phyloP scores from a whole-genome alignment of 768 basidiomycete species.

The Rhodotorula kratochvilovae region DNA sequence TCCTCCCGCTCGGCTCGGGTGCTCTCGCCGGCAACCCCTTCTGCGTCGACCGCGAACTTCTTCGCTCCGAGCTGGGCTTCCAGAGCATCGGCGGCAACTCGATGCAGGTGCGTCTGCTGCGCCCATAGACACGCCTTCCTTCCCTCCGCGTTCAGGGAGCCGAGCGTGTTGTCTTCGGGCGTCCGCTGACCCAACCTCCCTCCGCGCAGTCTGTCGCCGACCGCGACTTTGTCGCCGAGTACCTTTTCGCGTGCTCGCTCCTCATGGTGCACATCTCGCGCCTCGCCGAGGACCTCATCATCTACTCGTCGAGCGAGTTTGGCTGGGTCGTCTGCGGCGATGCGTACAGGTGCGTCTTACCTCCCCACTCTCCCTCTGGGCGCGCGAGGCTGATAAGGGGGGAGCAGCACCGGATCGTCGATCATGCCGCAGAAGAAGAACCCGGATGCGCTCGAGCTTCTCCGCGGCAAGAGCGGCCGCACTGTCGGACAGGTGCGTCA shows the following conservation, averaged over 20 bases:
- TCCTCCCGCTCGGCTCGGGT: conserved; percentile 87
- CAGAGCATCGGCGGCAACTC: conserved; percentile 86
- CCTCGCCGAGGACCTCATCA: conserved; percentile 90
- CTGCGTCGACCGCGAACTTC: conserved; percentile 83
- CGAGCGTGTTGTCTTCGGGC: no score
- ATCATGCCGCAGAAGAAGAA: conserved; percentile 99
- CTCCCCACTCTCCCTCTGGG: neutral
- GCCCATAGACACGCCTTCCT: no score
- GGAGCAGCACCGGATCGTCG: conserved; percentile 82
- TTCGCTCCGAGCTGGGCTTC: conserved; percentile 86
- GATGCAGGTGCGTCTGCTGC: conserved; percentile 52
- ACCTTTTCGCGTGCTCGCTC: conserved; percentile 91
- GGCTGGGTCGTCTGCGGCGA: conserved; percentile 94
- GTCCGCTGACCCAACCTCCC: no score
- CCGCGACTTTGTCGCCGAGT: conserved; percentile 94
- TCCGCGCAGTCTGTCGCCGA: conserved; percentile 70
- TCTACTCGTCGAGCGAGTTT: conserved; percentile 96
- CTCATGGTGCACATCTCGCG: conserved; percentile 90
- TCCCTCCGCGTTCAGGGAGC: no score
- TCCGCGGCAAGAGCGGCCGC: conserved; percentile 91
- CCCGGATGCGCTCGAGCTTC: conserved; percentile 88
- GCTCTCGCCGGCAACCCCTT: conserved; percentile 97
- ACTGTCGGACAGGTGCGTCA: conserved; percentile 78
- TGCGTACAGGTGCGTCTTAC: conserved; percentile 75
- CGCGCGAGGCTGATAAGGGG: neutral